Evolutionary conservation across 1,284 basidiomycete genomes (phyloP).

Genomic region (Anthracocystis setariae): DNA sequence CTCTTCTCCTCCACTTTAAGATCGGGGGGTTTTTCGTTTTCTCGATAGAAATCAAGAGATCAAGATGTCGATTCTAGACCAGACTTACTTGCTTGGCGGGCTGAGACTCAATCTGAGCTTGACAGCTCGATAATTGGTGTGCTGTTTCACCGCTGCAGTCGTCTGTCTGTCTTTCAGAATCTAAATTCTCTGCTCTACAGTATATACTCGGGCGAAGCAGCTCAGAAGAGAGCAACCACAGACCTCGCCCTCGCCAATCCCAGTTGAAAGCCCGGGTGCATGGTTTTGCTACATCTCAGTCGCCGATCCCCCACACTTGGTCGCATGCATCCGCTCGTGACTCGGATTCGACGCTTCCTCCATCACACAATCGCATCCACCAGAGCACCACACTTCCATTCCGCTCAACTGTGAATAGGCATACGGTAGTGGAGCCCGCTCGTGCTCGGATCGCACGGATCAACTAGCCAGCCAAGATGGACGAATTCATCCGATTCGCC

Average conservation of each 20-base stretch:
- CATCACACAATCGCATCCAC: background rate
- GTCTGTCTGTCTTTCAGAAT: background rate
- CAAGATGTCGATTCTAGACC: constrained; percentile 2
- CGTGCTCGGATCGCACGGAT: background rate
- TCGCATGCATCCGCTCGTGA: constrained; percentile 4
- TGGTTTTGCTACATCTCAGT: no score
- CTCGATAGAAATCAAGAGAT: no score
- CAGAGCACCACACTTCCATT: background rate
- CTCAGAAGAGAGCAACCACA: no score
- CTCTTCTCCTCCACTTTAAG: constrained; percentile 1
- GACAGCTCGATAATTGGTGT: constrained; percentile 4
- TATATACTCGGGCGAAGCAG: no score
- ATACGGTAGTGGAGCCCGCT: background rate
- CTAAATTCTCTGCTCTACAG: no score
- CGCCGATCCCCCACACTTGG: no score
- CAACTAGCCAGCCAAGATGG: constrained; percentile 34
- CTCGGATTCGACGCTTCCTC: background rate
- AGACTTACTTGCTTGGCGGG: background rate
- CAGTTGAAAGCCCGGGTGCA: no score
- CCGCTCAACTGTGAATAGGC: constrained; percentile 2
- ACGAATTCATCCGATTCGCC: constrained; percentile 59
- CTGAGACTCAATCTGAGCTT: constrained; percentile 26
- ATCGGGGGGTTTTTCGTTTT: constrained; percentile 5
- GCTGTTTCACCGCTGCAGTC: no score
- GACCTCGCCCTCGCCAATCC: no score